These are phyloP conservation scores for Onygena corvina DNA, from an alignment of 2,329 filamentous ascomycete species.

Conservation along the genomic window DNA sequence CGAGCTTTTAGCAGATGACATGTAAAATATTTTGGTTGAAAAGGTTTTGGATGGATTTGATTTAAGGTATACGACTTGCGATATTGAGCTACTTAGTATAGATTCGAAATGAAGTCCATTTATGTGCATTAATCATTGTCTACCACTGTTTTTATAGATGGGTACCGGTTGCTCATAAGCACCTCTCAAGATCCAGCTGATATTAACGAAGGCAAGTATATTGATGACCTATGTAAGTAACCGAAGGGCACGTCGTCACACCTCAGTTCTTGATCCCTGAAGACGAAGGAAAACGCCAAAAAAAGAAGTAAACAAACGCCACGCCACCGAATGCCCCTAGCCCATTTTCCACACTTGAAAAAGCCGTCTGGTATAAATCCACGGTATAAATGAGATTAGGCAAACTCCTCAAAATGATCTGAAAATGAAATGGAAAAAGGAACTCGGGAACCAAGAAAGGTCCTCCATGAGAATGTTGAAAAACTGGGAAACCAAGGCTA, in stretches of 20 bases:
- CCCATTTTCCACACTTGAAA: neutral
- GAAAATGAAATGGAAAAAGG: neutral
- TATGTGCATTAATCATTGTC: too few relatives aligned
- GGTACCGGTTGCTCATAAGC: neutral
- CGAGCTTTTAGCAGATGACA: too few relatives aligned
- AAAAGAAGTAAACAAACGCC: neutral
- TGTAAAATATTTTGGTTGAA: too few relatives aligned
- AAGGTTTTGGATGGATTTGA: too few relatives aligned
- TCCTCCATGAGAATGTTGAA: neutral
- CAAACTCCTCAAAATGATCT: neutral
- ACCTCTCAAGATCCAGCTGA: neutral
- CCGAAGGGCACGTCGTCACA: neutral
- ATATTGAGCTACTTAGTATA: too few relatives aligned
- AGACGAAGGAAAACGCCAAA: neutral
- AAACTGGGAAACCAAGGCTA: neutral
- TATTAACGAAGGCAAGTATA: neutral
- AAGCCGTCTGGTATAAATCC: conserved; percentile 2
- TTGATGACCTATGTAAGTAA: neutral
- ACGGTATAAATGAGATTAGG: conserved; percentile 3
- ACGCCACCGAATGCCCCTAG: conserved; percentile 3
- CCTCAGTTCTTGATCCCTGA: neutral
- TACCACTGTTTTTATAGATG: neutral
- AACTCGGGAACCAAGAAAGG: neutral
- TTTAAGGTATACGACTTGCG: too few relatives aligned
- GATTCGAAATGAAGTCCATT: too few relatives aligned